Conservation (phyloP, 2,329 filamentous ascomycete genomes). For the Epichloe coenophiala region DNA sequence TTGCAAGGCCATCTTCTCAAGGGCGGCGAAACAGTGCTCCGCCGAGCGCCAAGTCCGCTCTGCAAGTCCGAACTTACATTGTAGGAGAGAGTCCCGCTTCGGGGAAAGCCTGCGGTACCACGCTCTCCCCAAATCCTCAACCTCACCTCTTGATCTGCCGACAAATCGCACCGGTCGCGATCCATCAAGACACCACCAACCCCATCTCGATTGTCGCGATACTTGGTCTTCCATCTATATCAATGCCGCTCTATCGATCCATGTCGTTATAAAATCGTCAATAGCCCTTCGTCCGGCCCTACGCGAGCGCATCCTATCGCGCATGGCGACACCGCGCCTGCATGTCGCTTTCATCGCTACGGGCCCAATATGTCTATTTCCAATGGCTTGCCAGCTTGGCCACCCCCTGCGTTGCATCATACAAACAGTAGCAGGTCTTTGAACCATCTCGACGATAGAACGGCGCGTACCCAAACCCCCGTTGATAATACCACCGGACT, state of each 20-base stretch:
- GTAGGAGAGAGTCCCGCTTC: constrained; percentile 23
- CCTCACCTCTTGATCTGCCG: constrained; percentile 42
- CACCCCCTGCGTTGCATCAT: constrained; percentile 41
- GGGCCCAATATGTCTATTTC: constrained; percentile 50
- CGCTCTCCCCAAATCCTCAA: constrained; percentile 33
- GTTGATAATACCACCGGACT: constrained; percentile 33
- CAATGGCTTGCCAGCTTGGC: constrained; percentile 54
- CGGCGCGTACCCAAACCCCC: constrained; percentile 36
- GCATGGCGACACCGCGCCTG: constrained; percentile 41
- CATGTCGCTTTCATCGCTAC: constrained; percentile 34
- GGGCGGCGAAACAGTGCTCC: constrained; percentile 2
- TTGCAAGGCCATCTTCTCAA: neutral
- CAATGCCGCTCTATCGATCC: constrained; percentile 35
- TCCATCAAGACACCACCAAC: constrained; percentile 37
- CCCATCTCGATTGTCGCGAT: constrained; percentile 26
- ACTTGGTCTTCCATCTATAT: constrained; percentile 33
- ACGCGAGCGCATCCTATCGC: constrained; percentile 38
- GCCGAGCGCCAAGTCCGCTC: constrained; percentile 9
- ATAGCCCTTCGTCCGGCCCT: constrained; percentile 32
- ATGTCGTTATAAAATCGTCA: constrained; percentile 35
- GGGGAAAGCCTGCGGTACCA: constrained; percentile 21
- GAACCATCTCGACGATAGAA: constrained; percentile 48
- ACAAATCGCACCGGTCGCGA: constrained; percentile 33
- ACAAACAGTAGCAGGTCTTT: constrained; percentile 35
- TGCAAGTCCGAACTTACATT: neutral